Evolutionary conservation across 1,284 basidiomycete species (phyloP), one percentile per base, ranked within the genome.

Genomic region (Austroboletus novae-zelandiae): DNA sequence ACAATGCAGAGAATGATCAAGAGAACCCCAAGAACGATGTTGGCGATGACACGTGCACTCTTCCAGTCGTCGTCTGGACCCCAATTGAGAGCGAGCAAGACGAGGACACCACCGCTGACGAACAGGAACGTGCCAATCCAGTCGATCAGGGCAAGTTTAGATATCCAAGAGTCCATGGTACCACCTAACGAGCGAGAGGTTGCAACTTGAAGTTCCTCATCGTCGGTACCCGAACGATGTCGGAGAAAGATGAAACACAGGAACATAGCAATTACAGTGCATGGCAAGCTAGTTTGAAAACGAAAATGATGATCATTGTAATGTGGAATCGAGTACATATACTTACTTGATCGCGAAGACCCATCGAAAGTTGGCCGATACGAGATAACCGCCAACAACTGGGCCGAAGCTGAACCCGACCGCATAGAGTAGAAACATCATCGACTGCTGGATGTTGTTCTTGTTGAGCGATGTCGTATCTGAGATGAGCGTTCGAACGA

Each of bases 301-400:
- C 27, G 1, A 1, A 2, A 17, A 37, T 59, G 25, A 52, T 37
- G 27, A 35, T 9, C 5, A 45, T 41, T 2, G 27, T 7, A 6
- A 27, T 7, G 27, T 27, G 48, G 2, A 4, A 47, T 32, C 27
- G 15, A 3, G 3, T n/a, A 2, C 17, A 13, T 25, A 0, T 1
- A 53, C 74, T 54, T 45, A 76, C 76, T 80, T 80, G 66, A 80
- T 80, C 3, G 73, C 78, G 51, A 79, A 80, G 14, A 80, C 72
- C 77, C 77, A 80, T 29, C 78, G 71, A 60, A 76, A 80, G 42
- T 64, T 72, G 8, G 72, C 60, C 2, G 57, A 56, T 5, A 72
- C 62, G 7, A 80, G 58, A 23, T 55, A 68, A 5, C 78, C 79
- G 5, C 78, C 78, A 42, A 78, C 73, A 42, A 73, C 60, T 0